Conservation (phyloP, 75 land plant genomes). For the Cunninghamia lanceolata region DNA sequence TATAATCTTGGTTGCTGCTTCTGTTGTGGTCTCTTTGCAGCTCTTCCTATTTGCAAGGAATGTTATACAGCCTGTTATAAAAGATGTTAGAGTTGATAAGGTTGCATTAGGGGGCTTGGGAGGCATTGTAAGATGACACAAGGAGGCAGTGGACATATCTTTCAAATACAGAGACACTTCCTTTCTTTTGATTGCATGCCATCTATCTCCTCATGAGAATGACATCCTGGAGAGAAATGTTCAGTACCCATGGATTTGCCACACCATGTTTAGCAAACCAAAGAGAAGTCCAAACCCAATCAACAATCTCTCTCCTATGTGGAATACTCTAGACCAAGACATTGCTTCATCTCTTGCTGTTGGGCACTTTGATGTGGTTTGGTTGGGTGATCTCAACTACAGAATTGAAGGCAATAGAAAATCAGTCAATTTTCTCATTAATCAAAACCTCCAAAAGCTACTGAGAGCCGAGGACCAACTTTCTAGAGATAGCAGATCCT, state of each 20-base stretch:
- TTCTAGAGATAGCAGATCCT: too few species aligned
- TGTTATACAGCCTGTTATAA: constrained; percentile 11
- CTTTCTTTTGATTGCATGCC: constrained; percentile 67
- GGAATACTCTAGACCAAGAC: neutral
- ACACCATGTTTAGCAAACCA: constrained; percentile 45
- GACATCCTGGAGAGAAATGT: constrained; percentile 69
- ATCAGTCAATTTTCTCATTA: constrained; percentile 55
- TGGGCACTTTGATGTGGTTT: constrained; percentile 47
- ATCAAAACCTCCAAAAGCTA: constrained; percentile 52
- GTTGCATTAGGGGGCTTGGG: constrained; percentile 41
- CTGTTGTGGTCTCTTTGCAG: constrained; percentile 40
- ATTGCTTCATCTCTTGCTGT: neutral
- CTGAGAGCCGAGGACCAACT: too few species aligned
- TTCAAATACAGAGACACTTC: constrained; percentile 46
- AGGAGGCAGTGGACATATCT: constrained; percentile 76
- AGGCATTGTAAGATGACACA: constrained; percentile 39
- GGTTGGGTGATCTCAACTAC: constrained; percentile 94
- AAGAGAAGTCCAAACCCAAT: neutral
- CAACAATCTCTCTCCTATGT: neutral
- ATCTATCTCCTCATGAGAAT: constrained; percentile 79
- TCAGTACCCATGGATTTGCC: constrained; percentile 56
- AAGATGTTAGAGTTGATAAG: constrained; percentile 34
- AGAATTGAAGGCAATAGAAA: constrained; percentile 59
- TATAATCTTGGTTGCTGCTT: constrained; percentile 29
- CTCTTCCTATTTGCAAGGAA: constrained; percentile 37